phyloP scores from a whole-genome alignment of 2,329 filamentous ascomycete species.

The Bipolaris zeicola region DNA sequence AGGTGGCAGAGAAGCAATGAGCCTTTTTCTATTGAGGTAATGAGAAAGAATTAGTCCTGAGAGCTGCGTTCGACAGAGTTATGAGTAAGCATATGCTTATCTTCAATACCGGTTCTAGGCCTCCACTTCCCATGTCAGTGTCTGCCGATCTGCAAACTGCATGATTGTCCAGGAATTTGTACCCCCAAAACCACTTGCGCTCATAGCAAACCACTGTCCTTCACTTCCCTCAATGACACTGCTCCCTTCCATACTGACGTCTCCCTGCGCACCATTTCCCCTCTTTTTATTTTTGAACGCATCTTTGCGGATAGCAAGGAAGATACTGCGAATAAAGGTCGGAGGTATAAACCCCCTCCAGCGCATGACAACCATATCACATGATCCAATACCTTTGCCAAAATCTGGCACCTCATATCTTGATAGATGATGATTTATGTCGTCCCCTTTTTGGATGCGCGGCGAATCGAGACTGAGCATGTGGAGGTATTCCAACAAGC shows the following conservation, averaged over 20 bases:
- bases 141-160: conserved; percentile 41
- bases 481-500: conserved; percentile 76
- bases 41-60: no score
- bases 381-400: conserved; percentile 13
- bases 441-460: conserved; percentile 63
- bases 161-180: conserved; percentile 38
- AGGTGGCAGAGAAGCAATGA: no score
- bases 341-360: conserved; percentile 53
- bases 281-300: conserved; percentile 24
- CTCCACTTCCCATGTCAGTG: conserved; percentile 43
- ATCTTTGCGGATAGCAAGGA: conserved; percentile 29
- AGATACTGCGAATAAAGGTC: conserved; percentile 40
- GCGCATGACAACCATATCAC: conserved; percentile 44
- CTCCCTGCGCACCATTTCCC: conserved; percentile 15
- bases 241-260: conserved; percentile 12
- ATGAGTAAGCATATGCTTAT: no score
- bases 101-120: conserved; percentile 6
- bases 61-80: neutral
- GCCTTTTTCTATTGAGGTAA: no score
- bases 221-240: conserved; percentile 17
- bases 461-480: conserved; percentile 70
- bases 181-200: conserved; percentile 38
- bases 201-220: conserved; percentile 39
- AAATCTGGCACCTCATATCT: conserved; percentile 66
- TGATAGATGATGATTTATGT: conserved; percentile 71